A percentile compares a stretch with the other conserved stretches of the same genome.
phyloP scores from a whole-genome alignment of 2,329 filamentous ascomycete species.

The Pseudogymnoascus sp. region DNA sequence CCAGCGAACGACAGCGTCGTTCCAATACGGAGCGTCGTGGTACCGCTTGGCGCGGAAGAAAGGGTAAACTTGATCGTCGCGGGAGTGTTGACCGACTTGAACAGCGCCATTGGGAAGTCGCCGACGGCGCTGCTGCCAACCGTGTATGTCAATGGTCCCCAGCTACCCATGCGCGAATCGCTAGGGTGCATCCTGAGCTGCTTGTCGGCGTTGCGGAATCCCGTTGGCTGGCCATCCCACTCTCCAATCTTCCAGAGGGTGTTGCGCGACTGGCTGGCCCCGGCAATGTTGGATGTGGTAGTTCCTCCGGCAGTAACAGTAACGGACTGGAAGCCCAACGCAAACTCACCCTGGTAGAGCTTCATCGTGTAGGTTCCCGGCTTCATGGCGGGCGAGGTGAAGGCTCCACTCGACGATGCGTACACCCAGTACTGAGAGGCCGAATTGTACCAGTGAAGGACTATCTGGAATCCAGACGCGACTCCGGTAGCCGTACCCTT shows the following conservation, averaged over 20 bases:
- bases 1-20: conserved; percentile 56
- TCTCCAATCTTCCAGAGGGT: conserved; percentile 57
- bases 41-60: conserved; percentile 37
- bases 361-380: conserved; percentile 62
- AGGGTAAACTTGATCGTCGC: conserved; percentile 53
- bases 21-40: conserved; percentile 53
- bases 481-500: conserved; percentile 53
- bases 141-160: conserved; percentile 53
- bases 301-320: conserved; percentile 41
- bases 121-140: conserved; percentile 43
- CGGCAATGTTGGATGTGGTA: conserved; percentile 42
- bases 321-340: conserved; percentile 41
- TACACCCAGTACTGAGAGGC: conserved; percentile 58
- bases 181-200: conserved; percentile 61
- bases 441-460: conserved; percentile 58
- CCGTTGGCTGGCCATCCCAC: conserved; percentile 55
- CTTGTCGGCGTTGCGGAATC: conserved; percentile 59
- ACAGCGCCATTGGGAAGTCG: conserved; percentile 58
- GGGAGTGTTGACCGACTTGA: conserved; percentile 50
- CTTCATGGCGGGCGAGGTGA: conserved; percentile 58
- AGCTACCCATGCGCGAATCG: conserved; percentile 53
- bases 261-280: conserved; percentile 37
- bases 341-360: conserved; percentile 51
- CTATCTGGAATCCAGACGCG: conserved; percentile 40
- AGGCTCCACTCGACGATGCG: conserved; percentile 44